Percentiles rank a stretch among this genome's conserved stretches.
phyloP scores from a whole-genome alignment of 2,329 filamentous ascomycete genomes.

The Cadophora malorum region DNA sequence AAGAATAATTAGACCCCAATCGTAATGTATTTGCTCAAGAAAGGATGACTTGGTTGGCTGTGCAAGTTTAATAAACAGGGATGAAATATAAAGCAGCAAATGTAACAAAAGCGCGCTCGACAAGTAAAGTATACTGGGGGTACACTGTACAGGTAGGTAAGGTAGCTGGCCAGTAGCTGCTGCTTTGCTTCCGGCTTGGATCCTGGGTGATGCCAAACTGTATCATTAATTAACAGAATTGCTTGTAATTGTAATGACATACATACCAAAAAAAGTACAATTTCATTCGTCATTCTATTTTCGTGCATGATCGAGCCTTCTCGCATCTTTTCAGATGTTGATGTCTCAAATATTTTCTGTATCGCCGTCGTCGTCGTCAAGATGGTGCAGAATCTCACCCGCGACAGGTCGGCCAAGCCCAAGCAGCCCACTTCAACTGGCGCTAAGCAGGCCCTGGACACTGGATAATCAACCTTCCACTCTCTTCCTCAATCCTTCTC shows the following conservation, averaged over 20 bases:
- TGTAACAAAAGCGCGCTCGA: no score
- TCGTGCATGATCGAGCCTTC: not conserved
- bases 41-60: no score
- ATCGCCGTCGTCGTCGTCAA: no score
- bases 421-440: slow-evolving; percentile 24
- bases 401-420: slow-evolving; percentile 9
- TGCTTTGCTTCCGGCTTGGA: not conserved
- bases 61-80: no score
- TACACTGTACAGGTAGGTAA: not conserved
- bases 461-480: slow-evolving; percentile 17
- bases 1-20: no score
- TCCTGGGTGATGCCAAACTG: not conserved
- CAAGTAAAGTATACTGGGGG: no score
- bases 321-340: not conserved
- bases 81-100: no score
- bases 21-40: no score
- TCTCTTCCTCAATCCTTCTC: slow-evolving; percentile 20
- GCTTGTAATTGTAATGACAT: not conserved
- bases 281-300: not conserved
- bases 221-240: not conserved
- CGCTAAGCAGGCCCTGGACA: slow-evolving; percentile 12
- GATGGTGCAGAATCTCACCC: no score
- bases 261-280: not conserved
- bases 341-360: not conserved
- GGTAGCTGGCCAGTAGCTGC: not conserved